Evolutionary conservation across 495 filamentous ascomycete species (phyloP).

Genomic region (Penicillium steckii): DNA sequence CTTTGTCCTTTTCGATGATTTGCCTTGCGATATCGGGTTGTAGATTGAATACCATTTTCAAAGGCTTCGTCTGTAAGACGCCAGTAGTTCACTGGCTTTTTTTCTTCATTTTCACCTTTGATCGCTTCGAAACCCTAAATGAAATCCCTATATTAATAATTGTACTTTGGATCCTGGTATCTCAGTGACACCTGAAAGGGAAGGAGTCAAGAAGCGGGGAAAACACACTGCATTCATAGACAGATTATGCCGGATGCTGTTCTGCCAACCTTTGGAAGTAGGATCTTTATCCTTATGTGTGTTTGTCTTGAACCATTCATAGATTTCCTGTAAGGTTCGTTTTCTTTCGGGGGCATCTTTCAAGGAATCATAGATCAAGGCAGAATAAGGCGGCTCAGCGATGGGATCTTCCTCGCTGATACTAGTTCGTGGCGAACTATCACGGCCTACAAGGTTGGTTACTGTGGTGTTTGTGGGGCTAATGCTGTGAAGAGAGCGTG

Average conservation of each 20-base stretch:
- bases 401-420: constrained; percentile 34
- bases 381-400: constrained; percentile 70
- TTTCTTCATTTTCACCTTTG: constrained; percentile 46
- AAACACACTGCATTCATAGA: constrained; percentile 92
- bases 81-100: constrained; percentile 64
- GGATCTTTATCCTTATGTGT: constrained; percentile 69
- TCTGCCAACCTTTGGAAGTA: constrained; percentile 84
- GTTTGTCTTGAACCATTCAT: constrained; percentile 83
- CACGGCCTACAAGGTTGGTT: constrained; percentile 4
- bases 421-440: constrained; percentile 16
- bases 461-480: constrained; percentile 12
- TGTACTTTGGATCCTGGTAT: not conserved
- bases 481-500: constrained; percentile 22
- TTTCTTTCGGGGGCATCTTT: constrained; percentile 58
- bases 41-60: constrained; percentile 64
- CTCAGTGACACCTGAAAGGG: not conserved
- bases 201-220: not conserved
- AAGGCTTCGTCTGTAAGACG: constrained; percentile 62
- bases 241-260: constrained; percentile 94
- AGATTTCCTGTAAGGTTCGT: constrained; percentile 83
- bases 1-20: constrained; percentile 45
- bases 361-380: constrained; percentile 77
- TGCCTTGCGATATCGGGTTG: constrained; percentile 66
- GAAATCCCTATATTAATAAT: constrained; percentile 11
- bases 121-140: constrained; percentile 65